Conservation (phyloP, 2,329 filamentous ascomycete genomes). For the Aspergillus puulaauensis region DNA sequence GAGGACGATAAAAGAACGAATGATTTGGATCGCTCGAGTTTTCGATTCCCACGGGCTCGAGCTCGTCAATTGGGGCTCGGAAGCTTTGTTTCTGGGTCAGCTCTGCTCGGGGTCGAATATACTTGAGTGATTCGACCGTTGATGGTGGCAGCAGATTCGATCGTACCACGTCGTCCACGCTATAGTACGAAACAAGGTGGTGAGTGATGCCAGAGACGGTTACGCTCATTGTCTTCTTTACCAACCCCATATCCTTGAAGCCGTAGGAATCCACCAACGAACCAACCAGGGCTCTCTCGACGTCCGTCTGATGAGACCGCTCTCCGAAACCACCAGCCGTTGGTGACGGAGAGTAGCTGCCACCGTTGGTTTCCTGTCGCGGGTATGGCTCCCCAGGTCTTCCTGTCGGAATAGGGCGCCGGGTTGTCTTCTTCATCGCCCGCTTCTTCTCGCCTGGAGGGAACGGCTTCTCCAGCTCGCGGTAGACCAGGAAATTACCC, state of each 20-base stretch:
- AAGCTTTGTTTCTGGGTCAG: slow-evolving; percentile 66
- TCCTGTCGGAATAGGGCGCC: slow-evolving; percentile 43
- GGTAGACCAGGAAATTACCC: slow-evolving; percentile 81
- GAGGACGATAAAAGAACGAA: slow-evolving; percentile 41
- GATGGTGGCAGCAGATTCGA: slow-evolving; percentile 60
- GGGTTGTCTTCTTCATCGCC: slow-evolving; percentile 68
- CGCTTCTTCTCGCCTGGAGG: slow-evolving; percentile 82
- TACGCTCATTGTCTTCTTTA: slow-evolving; percentile 92
- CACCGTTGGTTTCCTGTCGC: slow-evolving; percentile 41
- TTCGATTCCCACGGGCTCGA: slow-evolving; percentile 47
- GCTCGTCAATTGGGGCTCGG: slow-evolving; percentile 63
- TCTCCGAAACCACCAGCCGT: slow-evolving; percentile 35
- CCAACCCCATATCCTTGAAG: slow-evolving; percentile 77
- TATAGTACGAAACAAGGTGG: slow-evolving; percentile 89
- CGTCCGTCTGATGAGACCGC: slow-evolving; percentile 43
- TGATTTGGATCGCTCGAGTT: slow-evolving; percentile 39
- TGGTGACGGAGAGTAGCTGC: slow-evolving; percentile 41
- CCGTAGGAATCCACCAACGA: slow-evolving; percentile 87
- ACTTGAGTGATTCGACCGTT: slow-evolving; percentile 51
- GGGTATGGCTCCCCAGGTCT: slow-evolving; percentile 56
- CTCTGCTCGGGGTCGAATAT: slow-evolving; percentile 57
- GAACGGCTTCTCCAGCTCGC: slow-evolving; percentile 75
- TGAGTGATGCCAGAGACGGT: slow-evolving; percentile 72
- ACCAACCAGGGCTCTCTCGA: slow-evolving; percentile 66
- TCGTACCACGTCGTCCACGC: slow-evolving; percentile 70